phyloP scores from a whole-genome alignment of 495 filamentous ascomycete genomes.

The Podospora fimiseda region DNA sequence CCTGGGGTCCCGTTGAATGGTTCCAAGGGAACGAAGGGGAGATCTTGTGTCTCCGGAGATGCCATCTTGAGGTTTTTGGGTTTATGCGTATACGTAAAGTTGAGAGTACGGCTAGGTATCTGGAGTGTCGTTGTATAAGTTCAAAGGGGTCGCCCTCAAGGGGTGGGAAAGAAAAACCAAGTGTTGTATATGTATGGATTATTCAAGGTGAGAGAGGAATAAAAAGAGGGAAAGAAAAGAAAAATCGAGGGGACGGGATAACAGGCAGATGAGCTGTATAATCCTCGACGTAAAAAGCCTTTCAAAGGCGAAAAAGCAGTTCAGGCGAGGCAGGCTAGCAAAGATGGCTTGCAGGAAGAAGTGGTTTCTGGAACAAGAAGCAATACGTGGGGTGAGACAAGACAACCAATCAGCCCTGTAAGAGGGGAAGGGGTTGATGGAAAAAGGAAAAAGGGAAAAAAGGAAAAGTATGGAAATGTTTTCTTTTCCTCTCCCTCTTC shows the following conservation, averaged over 20 bases:
- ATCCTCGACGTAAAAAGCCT: too few species aligned
- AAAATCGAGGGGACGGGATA: background rate
- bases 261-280: too few species aligned
- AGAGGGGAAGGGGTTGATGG: background rate
- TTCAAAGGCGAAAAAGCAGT: background rate
- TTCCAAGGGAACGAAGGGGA: conserved; percentile 45
- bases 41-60: conserved; percentile 24
- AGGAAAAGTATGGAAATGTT: too few species aligned
- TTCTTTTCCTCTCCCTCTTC: background rate
- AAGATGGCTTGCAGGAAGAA: background rate
- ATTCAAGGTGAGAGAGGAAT: background rate
- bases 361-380: conserved; percentile 6
- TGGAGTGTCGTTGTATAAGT: too few species aligned
- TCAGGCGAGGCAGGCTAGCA: background rate
- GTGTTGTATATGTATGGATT: too few species aligned
- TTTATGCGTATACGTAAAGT: too few species aligned
- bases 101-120: too few species aligned
- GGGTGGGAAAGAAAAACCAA: too few species aligned
- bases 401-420: background rate
- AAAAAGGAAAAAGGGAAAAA: too few species aligned
- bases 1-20: conserved; percentile 62
- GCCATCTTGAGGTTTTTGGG: background rate
- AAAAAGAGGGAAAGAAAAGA: background rate
- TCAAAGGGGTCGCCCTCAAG: too few species aligned
- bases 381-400: background rate